Conservation (phyloP, 345 rosid species). For the Eucalyptus marginata region DNA sequence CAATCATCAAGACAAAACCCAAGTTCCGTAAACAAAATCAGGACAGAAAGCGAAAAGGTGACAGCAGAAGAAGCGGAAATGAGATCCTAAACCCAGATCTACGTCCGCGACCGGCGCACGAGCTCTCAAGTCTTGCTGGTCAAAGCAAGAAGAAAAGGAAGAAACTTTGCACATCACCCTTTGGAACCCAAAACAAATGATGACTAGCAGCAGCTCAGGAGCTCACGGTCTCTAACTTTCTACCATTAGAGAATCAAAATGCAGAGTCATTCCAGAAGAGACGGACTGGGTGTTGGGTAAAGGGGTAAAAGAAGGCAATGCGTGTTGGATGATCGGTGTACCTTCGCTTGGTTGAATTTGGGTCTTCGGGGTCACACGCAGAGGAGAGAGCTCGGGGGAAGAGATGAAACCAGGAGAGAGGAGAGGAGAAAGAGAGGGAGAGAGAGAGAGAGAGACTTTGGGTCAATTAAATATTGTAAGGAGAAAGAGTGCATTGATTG, state of each 20-base stretch:
- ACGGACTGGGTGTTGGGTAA: neutral
- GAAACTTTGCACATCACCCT: neutral
- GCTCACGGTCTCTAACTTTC: neutral
- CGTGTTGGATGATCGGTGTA: neutral
- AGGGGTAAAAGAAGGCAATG: conserved; percentile 5
- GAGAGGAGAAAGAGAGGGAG: neutral
- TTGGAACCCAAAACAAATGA: neutral
- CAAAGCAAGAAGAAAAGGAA: neutral
- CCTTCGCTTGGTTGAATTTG: neutral
- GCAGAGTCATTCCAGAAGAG: neutral
- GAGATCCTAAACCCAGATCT: neutral
- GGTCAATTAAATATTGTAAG: neutral
- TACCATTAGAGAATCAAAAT: neutral
- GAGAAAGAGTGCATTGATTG: neutral
- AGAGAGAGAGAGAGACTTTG: neutral
- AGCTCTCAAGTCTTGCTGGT: neutral
- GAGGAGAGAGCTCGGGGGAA: neutral
- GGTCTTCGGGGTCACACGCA: conserved; percentile 14
- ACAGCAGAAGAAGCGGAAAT: neutral
- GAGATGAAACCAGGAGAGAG: neutral
- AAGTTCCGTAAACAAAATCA: neutral
- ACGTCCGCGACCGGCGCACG: neutral
- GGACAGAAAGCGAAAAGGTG: neutral
- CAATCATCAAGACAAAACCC: neutral
- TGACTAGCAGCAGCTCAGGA: neutral